Base-by-base conservation (phyloP, 345 rosid genomes). In the Erodium maritimum region DNA sequence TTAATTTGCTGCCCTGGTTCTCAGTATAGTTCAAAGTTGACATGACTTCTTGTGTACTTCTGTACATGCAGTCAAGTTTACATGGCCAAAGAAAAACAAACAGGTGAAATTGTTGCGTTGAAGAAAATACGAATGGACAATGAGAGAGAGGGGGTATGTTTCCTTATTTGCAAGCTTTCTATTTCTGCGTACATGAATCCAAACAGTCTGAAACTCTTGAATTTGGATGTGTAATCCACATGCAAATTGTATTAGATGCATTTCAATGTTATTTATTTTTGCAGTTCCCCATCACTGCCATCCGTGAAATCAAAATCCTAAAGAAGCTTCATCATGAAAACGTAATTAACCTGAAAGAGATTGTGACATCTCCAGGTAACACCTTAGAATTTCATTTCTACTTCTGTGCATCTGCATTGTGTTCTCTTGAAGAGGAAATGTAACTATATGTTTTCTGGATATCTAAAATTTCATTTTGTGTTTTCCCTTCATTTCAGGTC, bases 81-180 rank as follows among this genome's bases (percentile, higher is more conserved):
- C 81, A 93, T 84, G 99, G 99, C 96, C 12, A 81, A 68, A 70
- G 99, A 93, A 62, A 84, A 73, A 60, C 75, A 82, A 75, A 82
- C 98, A 0, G 91, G 95, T 51, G 98, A 86, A 80, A 88, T 86
- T 55, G 96, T 88, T 66, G 96, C 98, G 63, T 62, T 88, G 79
- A 91, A 91, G 79, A 91, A 85, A 76, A 86, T 89, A 50, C 82
- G 98, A 61, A 91, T 93, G 99, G 99, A 93, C 66, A 88, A 88
- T 58, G 98, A 91, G 74, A 84, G 88, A 76, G 96, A 88, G 69
- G 96, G 98, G 83, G 96, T 88, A 80, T 65, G 75, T 71, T 65
- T 50, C 23, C 7, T 33, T 53, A 13, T 33, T 59, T 51, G 10
- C 46, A 37, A 37, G 11, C 46, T 12, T 37, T 37, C 46, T 37